Evolutionary conservation across 352 stramenopile genomes (phyloP), one percentile per base, ranked within the genome.

Genomic region (Pythium brachiatum): DNA sequence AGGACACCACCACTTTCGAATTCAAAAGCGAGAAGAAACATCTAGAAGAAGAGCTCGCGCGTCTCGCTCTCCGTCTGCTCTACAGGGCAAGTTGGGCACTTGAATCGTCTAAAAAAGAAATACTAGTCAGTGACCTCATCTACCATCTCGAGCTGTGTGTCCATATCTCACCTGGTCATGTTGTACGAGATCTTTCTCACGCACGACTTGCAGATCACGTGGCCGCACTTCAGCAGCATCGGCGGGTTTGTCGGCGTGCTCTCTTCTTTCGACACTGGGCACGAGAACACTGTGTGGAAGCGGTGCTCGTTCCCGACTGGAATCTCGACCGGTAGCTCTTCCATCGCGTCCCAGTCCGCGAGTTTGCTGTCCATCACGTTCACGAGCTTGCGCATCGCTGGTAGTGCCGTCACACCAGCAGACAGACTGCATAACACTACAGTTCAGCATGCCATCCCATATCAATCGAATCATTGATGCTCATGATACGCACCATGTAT

Each of bases 281-380:
- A 96, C 29, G 83, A 89, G 34, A 96, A 95, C 25, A 96, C 83
- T 7, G 76, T 92, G 66, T 96, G 88, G 64, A 95, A 96, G 23
- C 84, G 84, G 58, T 91, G 68, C 47, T 91, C 81, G 66, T 93
- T 88, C 11, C 79, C 68, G 53, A 94, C 77, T 4, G 85, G 86
- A 13, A 96, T 79, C 59, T 96, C 86, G 62, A 92, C 83, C 46
- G 83, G 83, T 0, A 92, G 69, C 68, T 92, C 81, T 62, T 92
- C 81, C 62, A 94, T 74, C 21, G 67, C 76, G 44, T 69, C 66
- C 88, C 86, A 95, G 53, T 89, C 74, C n/a, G 79, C 71, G 26
- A 92, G 59, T 43, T 91, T 95, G 62, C 68, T 87, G 46, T 84
- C 72, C 70, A 93, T 90, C n/a, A 96, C 81, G 20, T 78, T 69